Evolutionary conservation across 257 asterid species (phyloP).

Genomic region (Cynanchum wilfordii): DNA sequence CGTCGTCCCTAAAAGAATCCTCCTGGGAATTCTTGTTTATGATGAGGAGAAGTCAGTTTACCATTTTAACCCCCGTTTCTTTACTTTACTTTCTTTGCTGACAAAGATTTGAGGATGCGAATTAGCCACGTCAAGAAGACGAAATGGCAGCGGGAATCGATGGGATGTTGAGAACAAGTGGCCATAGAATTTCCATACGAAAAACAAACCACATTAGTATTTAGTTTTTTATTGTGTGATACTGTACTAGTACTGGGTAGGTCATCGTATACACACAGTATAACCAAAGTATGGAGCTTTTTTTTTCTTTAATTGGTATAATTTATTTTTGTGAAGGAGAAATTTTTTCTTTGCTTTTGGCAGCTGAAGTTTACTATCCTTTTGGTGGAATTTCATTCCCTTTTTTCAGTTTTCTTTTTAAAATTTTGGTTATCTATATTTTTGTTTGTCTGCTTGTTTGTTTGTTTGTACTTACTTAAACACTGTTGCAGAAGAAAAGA

Average conservation of each 20-base stretch:
- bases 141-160: constrained; percentile 12
- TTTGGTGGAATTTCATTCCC: not conserved
- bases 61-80: constrained; percentile 9
- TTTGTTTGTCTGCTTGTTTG: not conserved
- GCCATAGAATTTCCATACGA: constrained; percentile 19
- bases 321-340: not conserved
- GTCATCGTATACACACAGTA: not conserved
- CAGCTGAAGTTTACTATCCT: not conserved
- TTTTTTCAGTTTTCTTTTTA: not conserved
- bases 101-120: constrained; percentile 39
- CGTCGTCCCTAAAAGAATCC: not conserved
- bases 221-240: not conserved
- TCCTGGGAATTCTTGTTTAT: not conserved
- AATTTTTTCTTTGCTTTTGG: not conserved
- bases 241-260: too few species aligned
- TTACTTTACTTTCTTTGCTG: constrained; percentile 5
- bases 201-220: not conserved
- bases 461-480: not conserved
- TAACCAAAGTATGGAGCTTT: not conserved
- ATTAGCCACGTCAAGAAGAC: constrained; percentile 36
- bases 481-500: constrained; percentile 12
- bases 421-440: too few species aligned
- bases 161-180: constrained; percentile 11
- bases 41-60: not conserved
- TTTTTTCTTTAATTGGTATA: not conserved